Conservation (phyloP, 352 stramenopile species). For the Phytophthora aleatoria region DNA sequence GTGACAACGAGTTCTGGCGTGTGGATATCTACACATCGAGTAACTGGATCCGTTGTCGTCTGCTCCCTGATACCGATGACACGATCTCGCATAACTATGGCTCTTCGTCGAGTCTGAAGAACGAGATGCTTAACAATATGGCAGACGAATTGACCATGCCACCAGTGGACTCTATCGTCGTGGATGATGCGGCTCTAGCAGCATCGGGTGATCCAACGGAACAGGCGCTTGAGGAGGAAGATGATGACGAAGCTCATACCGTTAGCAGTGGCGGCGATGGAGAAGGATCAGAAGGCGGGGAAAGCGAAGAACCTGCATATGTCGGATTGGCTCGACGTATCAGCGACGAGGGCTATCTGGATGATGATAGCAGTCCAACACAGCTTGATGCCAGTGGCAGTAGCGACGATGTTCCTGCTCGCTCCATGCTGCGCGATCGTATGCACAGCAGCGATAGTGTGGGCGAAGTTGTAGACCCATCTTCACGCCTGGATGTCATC, state of each 20-base stretch:
- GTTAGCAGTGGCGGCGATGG: slow-evolving; percentile 37
- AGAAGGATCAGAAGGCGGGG: slow-evolving; percentile 32
- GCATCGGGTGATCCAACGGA: slow-evolving; percentile 29
- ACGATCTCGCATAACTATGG: slow-evolving; percentile 55
- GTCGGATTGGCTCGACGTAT: slow-evolving; percentile 37
- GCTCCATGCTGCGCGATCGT: slow-evolving; percentile 39
- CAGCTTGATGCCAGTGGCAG: slow-evolving; percentile 23
- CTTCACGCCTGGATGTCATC: slow-evolving; percentile 25
- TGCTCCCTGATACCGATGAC: slow-evolving; percentile 81
- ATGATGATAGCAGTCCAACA: slow-evolving; percentile 34
- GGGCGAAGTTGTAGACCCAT: slow-evolving; percentile 37
- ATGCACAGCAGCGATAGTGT: slow-evolving; percentile 48
- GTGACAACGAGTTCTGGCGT: slow-evolving; percentile 79
- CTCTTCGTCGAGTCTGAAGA: slow-evolving; percentile 38
- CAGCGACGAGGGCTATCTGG: slow-evolving; percentile 44
- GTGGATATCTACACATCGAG: slow-evolving; percentile 87
- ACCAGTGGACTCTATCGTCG: slow-evolving; percentile 42
- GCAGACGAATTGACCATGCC: slow-evolving; percentile 41
- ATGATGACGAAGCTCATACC: slow-evolving; percentile 38
- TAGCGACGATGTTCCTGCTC: slow-evolving; percentile 12
- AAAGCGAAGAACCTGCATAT: slow-evolving; percentile 36
- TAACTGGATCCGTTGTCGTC: slow-evolving; percentile 85
- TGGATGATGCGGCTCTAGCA: slow-evolving; percentile 32
- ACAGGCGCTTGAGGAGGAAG: slow-evolving; percentile 48
- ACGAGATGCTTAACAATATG: slow-evolving; percentile 42